Conservation (phyloP, 1,139 yeast genomes). For the Kodamaea ohmeri region DNA sequence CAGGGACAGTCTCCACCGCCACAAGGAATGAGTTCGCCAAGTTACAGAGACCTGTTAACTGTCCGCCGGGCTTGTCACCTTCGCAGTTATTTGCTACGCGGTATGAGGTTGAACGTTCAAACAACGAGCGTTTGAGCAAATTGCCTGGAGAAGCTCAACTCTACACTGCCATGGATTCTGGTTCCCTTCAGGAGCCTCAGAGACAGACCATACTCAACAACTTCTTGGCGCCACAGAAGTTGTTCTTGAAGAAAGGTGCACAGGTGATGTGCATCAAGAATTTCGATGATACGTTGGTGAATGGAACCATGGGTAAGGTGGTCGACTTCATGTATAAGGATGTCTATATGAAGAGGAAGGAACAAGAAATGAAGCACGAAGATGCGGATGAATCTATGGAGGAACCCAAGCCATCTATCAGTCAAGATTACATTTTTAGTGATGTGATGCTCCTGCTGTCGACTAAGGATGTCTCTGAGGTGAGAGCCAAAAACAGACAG, state of each 20-base stretch:
- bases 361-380: conserved; percentile 10
- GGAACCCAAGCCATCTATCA: conserved; percentile 6
- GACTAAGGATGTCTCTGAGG: conserved; percentile 7
- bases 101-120: conserved; percentile 79
- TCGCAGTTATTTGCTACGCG: conserved; percentile 87
- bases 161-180: conserved; percentile 64
- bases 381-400: conserved; percentile 3
- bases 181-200: conserved; percentile 46
- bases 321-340: conserved; percentile 40
- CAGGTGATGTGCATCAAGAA: conserved; percentile 97
- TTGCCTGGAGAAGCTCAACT: conserved; percentile 48
- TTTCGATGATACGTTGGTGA: conserved; percentile 80
- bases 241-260: conserved; percentile 73
- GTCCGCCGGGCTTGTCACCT: conserved; percentile 73
- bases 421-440: conserved; percentile 10
- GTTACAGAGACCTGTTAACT: conserved; percentile 53
- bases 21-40: conserved; percentile 55
- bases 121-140: conserved; percentile 49
- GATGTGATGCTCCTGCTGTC: conserved; percentile 9
- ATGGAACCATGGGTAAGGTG: conserved; percentile 89
- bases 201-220: conserved; percentile 51
- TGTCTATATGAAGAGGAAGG: conserved; percentile 31
- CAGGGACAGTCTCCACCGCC: conserved; percentile 58
- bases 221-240: conserved; percentile 65
- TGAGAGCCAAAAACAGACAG: conserved; percentile 10